Base-by-base conservation (phyloP, 2,329 filamentous ascomycete species). In the Paecilomyces niveus region DNA sequence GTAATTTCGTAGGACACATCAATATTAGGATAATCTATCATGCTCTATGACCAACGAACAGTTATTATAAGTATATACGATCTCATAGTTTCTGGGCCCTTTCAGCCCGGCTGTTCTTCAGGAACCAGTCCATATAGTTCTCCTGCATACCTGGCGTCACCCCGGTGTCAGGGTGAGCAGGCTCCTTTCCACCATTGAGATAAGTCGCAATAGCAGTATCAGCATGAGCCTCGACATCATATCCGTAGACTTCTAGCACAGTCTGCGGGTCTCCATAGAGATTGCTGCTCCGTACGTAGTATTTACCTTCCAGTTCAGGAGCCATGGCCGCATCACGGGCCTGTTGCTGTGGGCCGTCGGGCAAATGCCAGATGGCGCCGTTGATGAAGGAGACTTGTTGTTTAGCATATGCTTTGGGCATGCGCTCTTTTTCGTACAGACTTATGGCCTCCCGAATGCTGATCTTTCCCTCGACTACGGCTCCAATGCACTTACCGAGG, bases 401-500 rank as follows among this genome's bases (percentile, higher is more conserved):
- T 61, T 78, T 79, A 31, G 67, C 66, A 56, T 70, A 73, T 18
- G 71, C 76, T 62, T 75, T 75, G 1, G 76, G 75, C 72, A 78
- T 78, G 15, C 75, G 67, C 52, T 71, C 72, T 50, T 68, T 66
- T 64, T 79, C 76, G 57, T 78, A 78, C 8, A 78, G 63, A 3
- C 61, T 49, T 29, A 77, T 63, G 4, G 74, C 76, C 31, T 75
- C 70, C 6, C 62, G 33, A 3, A 78, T 59, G 18, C 57, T 65
- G 3, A 78, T 59, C 11, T 63, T 64, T 18, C 72, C 72, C 22
- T 68, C 57, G 1, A 75, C 64, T 4, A 76, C 76, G 39, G 69
- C 65, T 3, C 63, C 65, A 24, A 79, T 64, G 57, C 74, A 73
- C 11, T 68, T 62, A 4, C 69, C 76, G 0, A 78, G 68, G 58